Evolutionary conservation across 192 early-diverging fungal genomes (phyloP), one percentile per base, ranked within the genome.

Genomic region (Backusella luteola): DNA sequence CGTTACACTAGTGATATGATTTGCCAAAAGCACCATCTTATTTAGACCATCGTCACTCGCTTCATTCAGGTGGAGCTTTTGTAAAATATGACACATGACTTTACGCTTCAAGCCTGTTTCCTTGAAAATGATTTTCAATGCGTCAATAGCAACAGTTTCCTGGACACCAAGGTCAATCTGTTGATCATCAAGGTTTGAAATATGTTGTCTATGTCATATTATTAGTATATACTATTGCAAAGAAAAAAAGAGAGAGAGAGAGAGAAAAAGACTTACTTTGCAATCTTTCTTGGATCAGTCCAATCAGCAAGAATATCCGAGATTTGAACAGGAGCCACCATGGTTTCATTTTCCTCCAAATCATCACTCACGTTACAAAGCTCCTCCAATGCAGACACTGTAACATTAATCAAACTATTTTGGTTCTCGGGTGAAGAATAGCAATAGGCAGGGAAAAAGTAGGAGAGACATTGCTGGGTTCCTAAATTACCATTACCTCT

Each of bases 361-460:
- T 87, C 79, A 26, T 74, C 75, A 29, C 79, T 76, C 4, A 73
- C 80, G 21, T 63, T 44, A 14, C 74, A 69, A 6, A 90, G 66
- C 29, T 83, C 81, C 15, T 76, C 67, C 19, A 90, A 66, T 23
- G 79, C 73, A 12, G 82, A 70, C 15, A 86, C 73, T 21, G 83
- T 73, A 56, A 95, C 90, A 74, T 88, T 76, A 73, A 85, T 85
- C 76, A 97, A 77, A 52, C 88, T 71, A 12, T 71, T 79, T 80
- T 96, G 96, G 83, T 93, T 93, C 0, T 91, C 89, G 52, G 84
- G 75, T 7, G 90, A 86, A 34, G 95, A 94, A 74, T 94, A 89
- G 77, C 93, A 91, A 77, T 88, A 96, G 14, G 92, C 92, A 8
- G 93, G 95, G 71, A 97, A 89, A 71, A 97, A 97, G 78, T 96